Conservation (phyloP, 371 early-diverging fungal genomes). For the Lichtheimia hyalospora region DNA sequence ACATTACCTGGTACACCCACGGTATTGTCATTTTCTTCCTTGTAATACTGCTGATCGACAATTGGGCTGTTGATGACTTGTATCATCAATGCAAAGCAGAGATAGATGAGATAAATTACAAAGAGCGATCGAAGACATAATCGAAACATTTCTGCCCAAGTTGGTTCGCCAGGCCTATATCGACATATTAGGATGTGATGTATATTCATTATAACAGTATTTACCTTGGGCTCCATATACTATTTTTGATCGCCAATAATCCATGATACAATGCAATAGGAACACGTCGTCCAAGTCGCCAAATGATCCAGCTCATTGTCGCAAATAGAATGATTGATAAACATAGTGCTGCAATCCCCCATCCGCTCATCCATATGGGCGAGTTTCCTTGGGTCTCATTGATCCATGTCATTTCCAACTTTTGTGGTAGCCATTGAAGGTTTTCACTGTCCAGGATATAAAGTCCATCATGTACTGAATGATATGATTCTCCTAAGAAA, state of each 20-base stretch:
- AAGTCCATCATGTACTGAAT: not conserved
- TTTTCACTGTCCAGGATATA: not conserved
- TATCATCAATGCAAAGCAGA: conserved; percentile 15
- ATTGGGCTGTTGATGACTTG: conserved; percentile 35
- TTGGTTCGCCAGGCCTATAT: conserved; percentile 32
- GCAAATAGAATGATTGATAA: not conserved
- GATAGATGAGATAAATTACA: conserved; percentile 13
- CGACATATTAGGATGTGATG: not conserved
- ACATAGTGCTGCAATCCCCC: not conserved
- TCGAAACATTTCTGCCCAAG: conserved; percentile 31
- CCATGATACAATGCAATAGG: not conserved
- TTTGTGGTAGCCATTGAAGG: not conserved
- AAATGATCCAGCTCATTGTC: not conserved
- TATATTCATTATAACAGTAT: not conserved
- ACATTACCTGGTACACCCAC: conserved; percentile 31
- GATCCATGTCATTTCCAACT: not conserved
- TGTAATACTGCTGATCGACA: conserved; percentile 30
- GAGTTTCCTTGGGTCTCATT: not conserved
- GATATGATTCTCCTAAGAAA: not conserved
- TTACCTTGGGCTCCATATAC: conserved; percentile 6
- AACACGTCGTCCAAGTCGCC: not conserved
- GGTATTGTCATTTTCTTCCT: conserved; percentile 10
- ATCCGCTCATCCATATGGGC: not conserved
- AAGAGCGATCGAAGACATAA: conserved; percentile 21
- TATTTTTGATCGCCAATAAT: not conserved